A percentile compares a stretch with the other conserved stretches of the same genome.
phyloP scores from a whole-genome alignment of 176 grass and related monocot genomes.

The Aegilops umbellulata region DNA sequence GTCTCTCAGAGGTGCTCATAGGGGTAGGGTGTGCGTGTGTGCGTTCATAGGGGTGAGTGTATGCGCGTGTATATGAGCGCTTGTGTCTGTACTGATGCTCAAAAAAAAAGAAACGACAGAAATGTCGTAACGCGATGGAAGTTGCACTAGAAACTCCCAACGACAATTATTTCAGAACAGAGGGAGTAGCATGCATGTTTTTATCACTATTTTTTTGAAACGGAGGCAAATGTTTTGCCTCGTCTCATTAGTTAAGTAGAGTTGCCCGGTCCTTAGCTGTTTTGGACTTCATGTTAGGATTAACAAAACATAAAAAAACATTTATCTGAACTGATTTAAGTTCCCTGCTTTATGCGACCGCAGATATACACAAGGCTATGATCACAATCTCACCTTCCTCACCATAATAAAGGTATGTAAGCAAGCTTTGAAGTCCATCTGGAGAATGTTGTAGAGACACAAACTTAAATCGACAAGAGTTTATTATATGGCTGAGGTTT shows the following conservation, averaged over 20 bases:
- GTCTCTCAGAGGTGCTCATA: no score
- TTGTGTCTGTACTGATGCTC: no score
- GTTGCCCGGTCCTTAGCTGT: neutral
- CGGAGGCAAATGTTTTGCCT: no score
- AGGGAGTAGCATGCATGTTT: neutral
- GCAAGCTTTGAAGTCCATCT: neutral
- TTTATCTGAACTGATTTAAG: neutral
- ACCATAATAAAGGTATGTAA: slow-evolving; percentile 76
- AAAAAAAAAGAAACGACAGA: no score
- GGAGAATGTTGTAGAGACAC: neutral
- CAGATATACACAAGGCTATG: slow-evolving; percentile 76
- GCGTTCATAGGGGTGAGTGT: no score
- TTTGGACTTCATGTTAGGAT: neutral
- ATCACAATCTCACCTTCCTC: slow-evolving; percentile 78
- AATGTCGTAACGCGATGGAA: no score
- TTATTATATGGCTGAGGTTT: neutral
- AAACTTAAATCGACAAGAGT: neutral
- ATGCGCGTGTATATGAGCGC: no score
- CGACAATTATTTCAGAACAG: no score
- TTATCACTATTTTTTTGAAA: neutral
- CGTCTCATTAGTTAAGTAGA: no score
- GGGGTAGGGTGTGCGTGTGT: no score
- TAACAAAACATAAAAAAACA: neutral
- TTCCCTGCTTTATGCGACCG: slow-evolving; percentile 4
- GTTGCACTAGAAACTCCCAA: no score